Percentiles rank a stretch among this genome's conserved stretches.
phyloP scores from a whole-genome alignment of 768 basidiomycete species.

The Boletus subparvulus region DNA sequence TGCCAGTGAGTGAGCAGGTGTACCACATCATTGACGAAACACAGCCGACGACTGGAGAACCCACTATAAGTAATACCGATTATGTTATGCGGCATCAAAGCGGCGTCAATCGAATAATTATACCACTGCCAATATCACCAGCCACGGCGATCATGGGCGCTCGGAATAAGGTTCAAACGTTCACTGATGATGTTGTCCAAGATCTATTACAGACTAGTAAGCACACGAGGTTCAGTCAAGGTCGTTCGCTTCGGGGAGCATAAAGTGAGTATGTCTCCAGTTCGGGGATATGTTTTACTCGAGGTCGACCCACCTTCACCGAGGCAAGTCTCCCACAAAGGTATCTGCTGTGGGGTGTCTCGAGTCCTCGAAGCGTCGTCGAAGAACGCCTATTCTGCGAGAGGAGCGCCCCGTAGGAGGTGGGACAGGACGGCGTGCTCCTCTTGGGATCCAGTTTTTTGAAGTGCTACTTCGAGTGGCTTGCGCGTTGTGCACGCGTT shows the following conservation, averaged over 20 bases:
- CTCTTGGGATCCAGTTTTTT: background rate
- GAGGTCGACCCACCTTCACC: conserved; percentile 5
- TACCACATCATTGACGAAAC: background rate
- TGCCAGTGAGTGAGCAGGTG: background rate
- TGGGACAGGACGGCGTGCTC: background rate
- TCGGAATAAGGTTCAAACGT: background rate
- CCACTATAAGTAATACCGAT: background rate
- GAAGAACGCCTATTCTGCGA: background rate
- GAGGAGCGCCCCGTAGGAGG: background rate
- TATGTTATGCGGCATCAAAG: background rate
- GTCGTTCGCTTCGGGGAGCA: conserved; percentile 2
- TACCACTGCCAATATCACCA: background rate
- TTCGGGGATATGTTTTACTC: background rate
- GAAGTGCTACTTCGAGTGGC: background rate
- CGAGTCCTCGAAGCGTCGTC: background rate
- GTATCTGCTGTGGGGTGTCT: too few species aligned
- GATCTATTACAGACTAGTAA: background rate
- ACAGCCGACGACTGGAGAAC: background rate
- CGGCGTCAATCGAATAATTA: background rate
- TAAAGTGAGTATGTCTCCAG: background rate
- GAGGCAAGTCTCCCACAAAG: background rate
- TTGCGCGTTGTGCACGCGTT: conserved; percentile 1
- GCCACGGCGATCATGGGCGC: conserved; percentile 10
- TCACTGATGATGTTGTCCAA: background rate
- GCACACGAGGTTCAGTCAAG: conserved; percentile 13